Evolutionary conservation across 208 protist genomes (phyloP), one percentile per base, ranked within the genome.

Genomic region (Trypanosoma vivax): DNA sequence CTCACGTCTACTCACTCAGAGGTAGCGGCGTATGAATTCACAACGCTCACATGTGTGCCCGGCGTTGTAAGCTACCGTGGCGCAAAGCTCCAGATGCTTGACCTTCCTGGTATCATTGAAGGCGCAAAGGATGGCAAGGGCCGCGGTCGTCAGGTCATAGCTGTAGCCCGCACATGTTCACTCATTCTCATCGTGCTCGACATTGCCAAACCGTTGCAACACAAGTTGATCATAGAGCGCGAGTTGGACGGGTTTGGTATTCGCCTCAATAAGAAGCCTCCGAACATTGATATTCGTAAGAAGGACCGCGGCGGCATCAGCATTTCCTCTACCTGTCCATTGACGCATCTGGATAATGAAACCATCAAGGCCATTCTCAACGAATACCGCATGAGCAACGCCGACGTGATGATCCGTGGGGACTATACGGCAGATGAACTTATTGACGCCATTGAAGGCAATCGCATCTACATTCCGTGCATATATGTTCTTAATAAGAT

Each of bases 221-320:
- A 96, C 67, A 96, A 97, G 69, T 78, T 92, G 13, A 95, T 96
- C 52, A 91, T 97, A 62, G 92, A 98, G 81, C 88, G 89, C 24
- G 98, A 99, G 81, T 58, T 99, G 25, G 97, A 99, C 73, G 97
- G 97, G 43, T 99, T 99, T 54, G 98, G 98, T 49, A 99, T 99
- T 64, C 86, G 98, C 2, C 69, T 99, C 11, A 99, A 99, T 83
- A 90, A 93, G 73, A 42, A 74, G 38, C 96, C 96, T 51, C 97
- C 97, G 9, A 82, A 97, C 34, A 98, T 99, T 38, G 75, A 65
- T 25, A 98, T 99, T 58, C 95, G 90, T 27, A 97, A 91, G 74
- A 99, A 98, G 67, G 90, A 96, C 24, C 78, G 81, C 19, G 90
- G 90, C 19, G 91, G 91, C 42, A 80, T 97, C 67, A 92, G 65